Evolutionary conservation across 2,329 filamentous ascomycete genomes (phyloP).

Genomic region (Cladorrhinum sp.): DNA sequence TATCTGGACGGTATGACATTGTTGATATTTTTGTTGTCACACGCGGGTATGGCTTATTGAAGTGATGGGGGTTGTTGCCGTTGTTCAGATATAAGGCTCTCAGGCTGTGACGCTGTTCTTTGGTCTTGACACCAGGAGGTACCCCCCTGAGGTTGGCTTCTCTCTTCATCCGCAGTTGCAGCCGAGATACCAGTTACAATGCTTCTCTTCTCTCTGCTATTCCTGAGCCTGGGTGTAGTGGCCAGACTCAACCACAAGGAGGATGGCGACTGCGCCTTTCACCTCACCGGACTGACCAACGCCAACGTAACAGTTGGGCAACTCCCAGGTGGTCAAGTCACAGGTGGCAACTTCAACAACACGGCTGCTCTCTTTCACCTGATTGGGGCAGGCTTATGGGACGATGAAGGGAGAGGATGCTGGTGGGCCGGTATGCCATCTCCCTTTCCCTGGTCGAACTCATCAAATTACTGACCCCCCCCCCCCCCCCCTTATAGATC

Average conservation of each 20-base stretch:
- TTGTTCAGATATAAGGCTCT: neutral
- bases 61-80: neutral
- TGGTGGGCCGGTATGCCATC: conserved; percentile 15
- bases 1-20: neutral
- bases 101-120: neutral
- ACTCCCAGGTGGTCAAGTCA: conserved; percentile 8
- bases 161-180: neutral
- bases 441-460: neutral
- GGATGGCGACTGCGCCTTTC: conserved; percentile 4
- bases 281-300: neutral
- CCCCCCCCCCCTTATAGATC: neutral
- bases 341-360: neutral
- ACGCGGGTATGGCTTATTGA: neutral
- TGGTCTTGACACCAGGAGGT: neutral
- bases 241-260: neutral
- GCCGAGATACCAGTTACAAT: neutral
- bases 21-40: neutral
- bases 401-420: conserved; percentile 3
- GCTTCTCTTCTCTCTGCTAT: neutral
- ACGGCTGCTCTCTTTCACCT: neutral
- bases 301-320: conserved; percentile 10
- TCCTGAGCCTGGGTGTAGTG: neutral
- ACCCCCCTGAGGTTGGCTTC: neutral
- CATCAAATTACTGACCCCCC: neutral
- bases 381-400: conserved; percentile 4